Conservation (phyloP, 371 early-diverging fungal genomes). For the Haplosporangium sp. region DNA sequence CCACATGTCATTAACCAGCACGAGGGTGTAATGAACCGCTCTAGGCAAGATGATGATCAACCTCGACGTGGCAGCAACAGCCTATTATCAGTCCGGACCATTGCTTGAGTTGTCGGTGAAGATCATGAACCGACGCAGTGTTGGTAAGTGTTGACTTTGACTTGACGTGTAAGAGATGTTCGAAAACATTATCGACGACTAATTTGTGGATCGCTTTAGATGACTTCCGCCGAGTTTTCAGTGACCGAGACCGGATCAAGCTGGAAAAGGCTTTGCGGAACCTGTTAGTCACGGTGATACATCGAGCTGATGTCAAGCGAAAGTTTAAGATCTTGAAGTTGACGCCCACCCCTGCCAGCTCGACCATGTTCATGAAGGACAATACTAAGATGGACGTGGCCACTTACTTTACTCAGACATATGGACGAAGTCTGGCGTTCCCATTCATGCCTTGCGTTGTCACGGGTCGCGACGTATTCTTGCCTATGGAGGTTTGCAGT, state of each 20-base stretch:
- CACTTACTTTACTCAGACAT: slow-evolving; percentile 76
- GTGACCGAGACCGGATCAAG: slow-evolving; percentile 67
- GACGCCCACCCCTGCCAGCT: slow-evolving; percentile 69
- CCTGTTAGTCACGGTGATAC: slow-evolving; percentile 75
- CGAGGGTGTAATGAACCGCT: too few species aligned
- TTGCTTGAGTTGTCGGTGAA: slow-evolving; percentile 69
- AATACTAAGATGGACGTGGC: slow-evolving; percentile 72
- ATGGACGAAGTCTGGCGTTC: slow-evolving; percentile 74
- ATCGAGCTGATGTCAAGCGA: slow-evolving; percentile 74
- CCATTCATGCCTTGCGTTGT: slow-evolving; percentile 88
- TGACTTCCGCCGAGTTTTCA: slow-evolving; percentile 73
- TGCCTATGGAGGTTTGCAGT: slow-evolving; percentile 93
- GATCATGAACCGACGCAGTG: slow-evolving; percentile 66
- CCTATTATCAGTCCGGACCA: slow-evolving; percentile 82
- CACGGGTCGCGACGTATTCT: slow-evolving; percentile 64
- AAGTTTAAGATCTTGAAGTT: slow-evolving; percentile 75
- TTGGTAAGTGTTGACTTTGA: slow-evolving; percentile 35
- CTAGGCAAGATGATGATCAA: slow-evolving; percentile 71
- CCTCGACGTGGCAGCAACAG: slow-evolving; percentile 87
- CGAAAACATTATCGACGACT: too few species aligned
- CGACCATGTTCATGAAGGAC: slow-evolving; percentile 71
- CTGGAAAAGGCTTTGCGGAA: slow-evolving; percentile 78
- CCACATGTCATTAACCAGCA: too few species aligned
- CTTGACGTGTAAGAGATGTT: too few species aligned
- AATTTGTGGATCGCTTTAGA: too few species aligned